These are phyloP conservation scores for Pseudomassariella vexata DNA, from an alignment of 2,329 filamentous ascomycete species.

Conservation along the genomic window DNA sequence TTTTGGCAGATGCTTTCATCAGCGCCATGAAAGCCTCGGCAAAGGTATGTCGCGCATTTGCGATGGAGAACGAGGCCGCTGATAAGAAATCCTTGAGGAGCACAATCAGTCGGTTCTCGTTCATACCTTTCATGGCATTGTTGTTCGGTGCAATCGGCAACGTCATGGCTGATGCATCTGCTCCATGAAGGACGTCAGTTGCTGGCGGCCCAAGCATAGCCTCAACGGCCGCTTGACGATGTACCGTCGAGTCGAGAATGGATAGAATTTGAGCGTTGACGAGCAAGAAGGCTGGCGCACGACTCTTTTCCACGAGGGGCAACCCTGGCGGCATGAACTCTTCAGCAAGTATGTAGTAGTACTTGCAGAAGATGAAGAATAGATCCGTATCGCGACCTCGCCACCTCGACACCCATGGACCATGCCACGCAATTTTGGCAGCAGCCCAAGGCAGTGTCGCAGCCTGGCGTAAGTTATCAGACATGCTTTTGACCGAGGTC, in stretches of 20 bases:
- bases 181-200: conserved; percentile 38
- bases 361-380: conserved; percentile 87
- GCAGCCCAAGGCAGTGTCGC: conserved; percentile 62
- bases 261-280: conserved; percentile 78
- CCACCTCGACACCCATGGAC: conserved; percentile 81
- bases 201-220: conserved; percentile 36
- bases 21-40: conserved; percentile 68
- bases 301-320: conserved; percentile 48
- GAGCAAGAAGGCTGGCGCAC: conserved; percentile 71
- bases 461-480: conserved; percentile 57
- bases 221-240: conserved; percentile 59
- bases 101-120: conserved; percentile 81
- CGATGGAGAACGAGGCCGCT: conserved; percentile 31
- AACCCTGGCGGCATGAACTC: conserved; percentile 60
- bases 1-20: conserved; percentile 67
- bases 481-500: conserved; percentile 44
- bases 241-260: conserved; percentile 76
- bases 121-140: conserved; percentile 74
- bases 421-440: conserved; percentile 74
- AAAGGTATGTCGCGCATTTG: conserved; percentile 59
- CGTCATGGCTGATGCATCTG: conserved; percentile 63
- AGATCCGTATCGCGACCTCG: conserved; percentile 81
- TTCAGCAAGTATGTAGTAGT: conserved; percentile 73
- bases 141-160: conserved; percentile 54
- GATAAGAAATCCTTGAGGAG: conserved; percentile 74